These are phyloP conservation scores for Euptelea pleiosperma DNA, from an alignment of 164 flowering plant genomes.

Conservation along the genomic window DNA sequence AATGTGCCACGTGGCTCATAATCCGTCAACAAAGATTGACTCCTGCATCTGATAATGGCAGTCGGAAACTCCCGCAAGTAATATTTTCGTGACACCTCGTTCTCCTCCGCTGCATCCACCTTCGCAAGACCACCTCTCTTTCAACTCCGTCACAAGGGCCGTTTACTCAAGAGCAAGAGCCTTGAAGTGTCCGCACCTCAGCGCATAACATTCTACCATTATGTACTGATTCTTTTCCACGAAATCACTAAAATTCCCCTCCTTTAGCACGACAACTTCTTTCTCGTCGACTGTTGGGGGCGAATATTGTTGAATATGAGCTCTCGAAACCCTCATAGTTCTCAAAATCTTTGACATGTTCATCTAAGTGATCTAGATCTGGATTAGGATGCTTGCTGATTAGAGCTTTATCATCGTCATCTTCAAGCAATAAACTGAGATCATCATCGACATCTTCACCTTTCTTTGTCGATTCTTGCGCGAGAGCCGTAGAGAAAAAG, in stretches of 20 bases:
- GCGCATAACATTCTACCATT: conserved; percentile 93
- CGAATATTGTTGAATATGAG: conserved; percentile 17
- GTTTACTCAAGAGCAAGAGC: conserved; percentile 85
- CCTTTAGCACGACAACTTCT: conserved; percentile 80
- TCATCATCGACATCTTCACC: conserved; percentile 60
- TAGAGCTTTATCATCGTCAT: conserved; percentile 17
- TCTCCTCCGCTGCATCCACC: conserved; percentile 83
- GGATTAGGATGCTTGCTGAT: conserved; percentile 1
- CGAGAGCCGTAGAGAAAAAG: conserved; percentile 26
- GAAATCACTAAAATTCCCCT: conserved; percentile 63
- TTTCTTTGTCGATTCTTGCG: conserved; percentile 24
- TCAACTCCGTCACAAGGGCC: conserved; percentile 85
- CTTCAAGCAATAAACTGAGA: conserved; percentile 64
- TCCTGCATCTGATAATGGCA: too few relatives aligned
- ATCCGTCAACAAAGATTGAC: conserved; percentile 75
- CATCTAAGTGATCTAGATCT: conserved; percentile 19
- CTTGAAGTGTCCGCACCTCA: conserved; percentile 96
- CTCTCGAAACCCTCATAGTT: conserved; percentile 44
- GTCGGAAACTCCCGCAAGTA: conserved; percentile 89
- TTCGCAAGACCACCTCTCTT: conserved; percentile 70
- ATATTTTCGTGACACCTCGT: conserved; percentile 68
- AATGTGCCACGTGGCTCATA: too few relatives aligned
- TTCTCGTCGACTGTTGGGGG: conserved; percentile 59
- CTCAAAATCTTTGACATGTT: conserved; percentile 25
- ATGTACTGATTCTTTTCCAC: conserved; percentile 61